Evolutionary conservation across 257 asterid genomes (phyloP).

Genomic region (Vinca minor): DNA sequence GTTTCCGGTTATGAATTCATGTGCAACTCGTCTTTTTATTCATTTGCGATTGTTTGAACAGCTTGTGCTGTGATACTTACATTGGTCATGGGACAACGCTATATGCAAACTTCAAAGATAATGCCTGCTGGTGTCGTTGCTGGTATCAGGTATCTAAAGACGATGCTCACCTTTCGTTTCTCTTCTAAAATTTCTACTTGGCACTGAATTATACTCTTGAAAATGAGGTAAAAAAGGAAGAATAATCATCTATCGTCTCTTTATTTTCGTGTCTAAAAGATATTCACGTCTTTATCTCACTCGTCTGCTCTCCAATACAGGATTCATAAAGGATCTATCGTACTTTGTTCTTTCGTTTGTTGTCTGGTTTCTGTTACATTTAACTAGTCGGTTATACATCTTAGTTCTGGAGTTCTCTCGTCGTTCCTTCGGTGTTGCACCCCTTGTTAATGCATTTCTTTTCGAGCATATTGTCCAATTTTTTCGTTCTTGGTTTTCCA

Average conservation of each 20-base stretch:
- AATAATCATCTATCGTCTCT: no score
- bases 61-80: slow-evolving; percentile 63
- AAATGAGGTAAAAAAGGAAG: no score
- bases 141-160: slow-evolving; percentile 66
- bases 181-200: neutral
- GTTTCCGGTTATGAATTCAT: no score
- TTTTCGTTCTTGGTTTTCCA: neutral
- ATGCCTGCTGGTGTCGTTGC: slow-evolving; percentile 98
- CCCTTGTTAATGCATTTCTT: neutral
- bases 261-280: no score
- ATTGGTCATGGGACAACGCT: slow-evolving; percentile 77
- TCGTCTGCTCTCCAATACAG: no score
- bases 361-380: no score
- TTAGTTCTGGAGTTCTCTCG: neutral
- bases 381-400: neutral
- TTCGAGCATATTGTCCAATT: no score
- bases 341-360: no score
- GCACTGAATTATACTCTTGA: no score
- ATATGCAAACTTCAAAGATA: slow-evolving; percentile 64
- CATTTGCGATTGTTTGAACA: slow-evolving; percentile 25
- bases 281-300: no score
- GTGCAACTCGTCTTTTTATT: neutral
- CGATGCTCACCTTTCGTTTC: neutral
- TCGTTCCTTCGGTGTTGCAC: neutral
- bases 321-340: no score